Evolutionary conservation across 139 green algal genomes (phyloP), one percentile per base, ranked within the genome.

Genomic region (Axilococcus clingmanii): DNA sequence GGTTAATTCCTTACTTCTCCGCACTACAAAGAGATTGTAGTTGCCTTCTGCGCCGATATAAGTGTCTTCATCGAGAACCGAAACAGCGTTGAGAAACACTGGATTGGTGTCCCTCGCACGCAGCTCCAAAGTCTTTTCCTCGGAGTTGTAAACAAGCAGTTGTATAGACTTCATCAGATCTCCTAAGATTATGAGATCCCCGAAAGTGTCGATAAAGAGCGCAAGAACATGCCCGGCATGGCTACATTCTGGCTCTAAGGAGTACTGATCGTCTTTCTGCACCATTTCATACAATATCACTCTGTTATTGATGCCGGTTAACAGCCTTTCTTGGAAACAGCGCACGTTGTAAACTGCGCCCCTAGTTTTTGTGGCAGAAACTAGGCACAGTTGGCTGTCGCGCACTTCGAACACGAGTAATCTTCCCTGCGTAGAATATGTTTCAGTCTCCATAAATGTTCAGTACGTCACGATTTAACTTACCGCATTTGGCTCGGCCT

Each of bases 91-190:
- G 69, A 95, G 90, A 82, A 86, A 97, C 55, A 85, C 91, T 34
- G 72, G 75, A 53, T 84, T 78, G 55, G 74, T 93, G 52, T 97
- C 89, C 1, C 78, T 64, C 20, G 87, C 81, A 14, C 69, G 42
- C 51, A 68, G 30, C 22, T 67, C 27, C 48, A 97, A 77, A 3
- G 59, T 38, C 3, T 71, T 66, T 37, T 90, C 78, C 52, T 88
- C 77, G 14, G 69, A 66, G 27, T 65, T 59, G 68, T 88, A 93
- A 45, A 79, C 30, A 48, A 92, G 70, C 56, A 98, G 57, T n/a
- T 77, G 73, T 23, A 98, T 78, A 57, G 72, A 89, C 43, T 93
- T 89, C 91, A 98, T 98, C 28, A 98, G 57, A 63, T 98, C 91
- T 14, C 91, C 84, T 79, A 62, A 42, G 19, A 57, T n/a, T 30